Evolutionary conservation across 1,284 basidiomycete genomes (phyloP).

Genomic region (Ceratobasidium sp.): DNA sequence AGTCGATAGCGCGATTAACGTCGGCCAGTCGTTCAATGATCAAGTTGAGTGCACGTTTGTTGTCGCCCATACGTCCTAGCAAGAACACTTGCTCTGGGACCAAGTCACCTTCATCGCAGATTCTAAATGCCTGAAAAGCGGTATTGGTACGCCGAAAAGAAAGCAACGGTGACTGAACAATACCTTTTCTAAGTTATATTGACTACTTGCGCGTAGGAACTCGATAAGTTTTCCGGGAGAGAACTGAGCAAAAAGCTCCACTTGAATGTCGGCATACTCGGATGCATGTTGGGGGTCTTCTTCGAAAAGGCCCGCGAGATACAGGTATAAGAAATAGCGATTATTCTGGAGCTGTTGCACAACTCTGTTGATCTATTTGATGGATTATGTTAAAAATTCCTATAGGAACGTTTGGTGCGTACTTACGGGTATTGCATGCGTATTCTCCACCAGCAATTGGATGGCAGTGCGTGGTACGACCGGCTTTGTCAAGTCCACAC

Average conservation of each 20-base stretch:
- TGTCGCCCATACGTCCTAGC: conserved; percentile 97
- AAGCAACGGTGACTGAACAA: neutral
- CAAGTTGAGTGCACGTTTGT: conserved; percentile 92
- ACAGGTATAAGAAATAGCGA: conserved; percentile 90
- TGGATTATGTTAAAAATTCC: neutral
- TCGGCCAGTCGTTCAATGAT: conserved; percentile 97
- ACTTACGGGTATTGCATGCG: conserved; percentile 91
- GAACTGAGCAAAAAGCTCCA: conserved; percentile 93
- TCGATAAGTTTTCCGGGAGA: conserved; percentile 85
- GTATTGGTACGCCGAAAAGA: neutral
- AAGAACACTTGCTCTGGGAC: conserved; percentile 99
- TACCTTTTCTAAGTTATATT: conserved; percentile 91
- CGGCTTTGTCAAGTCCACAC: conserved; percentile 37
- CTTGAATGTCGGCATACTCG: conserved; percentile 88
- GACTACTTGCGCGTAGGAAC: conserved; percentile 91
- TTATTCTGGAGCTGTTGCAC: conserved; percentile 86
- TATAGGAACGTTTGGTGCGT: neutral
- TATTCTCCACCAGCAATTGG: conserved; percentile 91
- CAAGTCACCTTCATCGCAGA: conserved; percentile 87
- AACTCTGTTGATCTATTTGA: conserved; percentile 81
- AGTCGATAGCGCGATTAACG: conserved; percentile 95
- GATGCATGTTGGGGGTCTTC: conserved; percentile 87
- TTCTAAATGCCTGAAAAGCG: conserved; percentile 79
- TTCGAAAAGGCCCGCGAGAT: conserved; percentile 91
- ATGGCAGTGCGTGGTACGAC: conserved; percentile 73